Evolutionary conservation across 2,329 filamentous ascomycete species (phyloP).

Genomic region (Cercospora brassicicola): DNA sequence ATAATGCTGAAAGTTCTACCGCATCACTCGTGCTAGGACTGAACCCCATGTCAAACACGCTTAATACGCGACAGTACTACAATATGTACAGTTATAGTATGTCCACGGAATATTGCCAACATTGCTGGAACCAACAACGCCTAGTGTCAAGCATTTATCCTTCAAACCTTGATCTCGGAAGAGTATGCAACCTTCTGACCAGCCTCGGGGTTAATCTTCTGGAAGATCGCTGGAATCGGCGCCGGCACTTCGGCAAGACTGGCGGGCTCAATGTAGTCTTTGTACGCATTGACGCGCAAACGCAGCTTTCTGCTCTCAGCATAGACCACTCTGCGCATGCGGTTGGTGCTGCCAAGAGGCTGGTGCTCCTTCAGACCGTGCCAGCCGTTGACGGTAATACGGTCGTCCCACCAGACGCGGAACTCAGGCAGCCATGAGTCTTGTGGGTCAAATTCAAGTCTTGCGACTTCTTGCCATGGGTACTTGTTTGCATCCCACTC

Average conservation of each 20-base stretch:
- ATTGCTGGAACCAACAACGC: neutral
- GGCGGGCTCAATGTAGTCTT: conserved; percentile 43
- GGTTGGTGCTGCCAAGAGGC: conserved; percentile 44
- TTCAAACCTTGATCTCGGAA: conserved; percentile 8
- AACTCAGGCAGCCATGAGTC: conserved; percentile 45
- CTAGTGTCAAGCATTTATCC: neutral
- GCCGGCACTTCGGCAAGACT: conserved; percentile 43
- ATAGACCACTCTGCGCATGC: conserved; percentile 46
- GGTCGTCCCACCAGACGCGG: conserved; percentile 44
- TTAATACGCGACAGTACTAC: neutral
- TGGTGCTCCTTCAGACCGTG: conserved; percentile 44
- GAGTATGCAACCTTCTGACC: conserved; percentile 29
- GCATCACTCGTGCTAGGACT: neutral
- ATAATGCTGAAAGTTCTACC: conserved; percentile 9
- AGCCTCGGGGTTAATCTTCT: conserved; percentile 28
- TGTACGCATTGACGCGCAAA: conserved; percentile 43
- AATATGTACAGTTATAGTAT: neutral
- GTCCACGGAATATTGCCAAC: conserved; percentile 1
- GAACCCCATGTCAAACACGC: neutral
- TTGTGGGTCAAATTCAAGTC: conserved; percentile 44
- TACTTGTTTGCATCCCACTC: conserved; percentile 39
- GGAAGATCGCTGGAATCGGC: conserved; percentile 35
- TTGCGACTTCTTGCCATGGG: conserved; percentile 38
- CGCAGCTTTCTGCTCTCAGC: conserved; percentile 45
- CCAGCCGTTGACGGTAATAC: conserved; percentile 45